phyloP scores from a whole-genome alignment of 176 grass and related monocot species.

The Eragrostis curvula region DNA sequence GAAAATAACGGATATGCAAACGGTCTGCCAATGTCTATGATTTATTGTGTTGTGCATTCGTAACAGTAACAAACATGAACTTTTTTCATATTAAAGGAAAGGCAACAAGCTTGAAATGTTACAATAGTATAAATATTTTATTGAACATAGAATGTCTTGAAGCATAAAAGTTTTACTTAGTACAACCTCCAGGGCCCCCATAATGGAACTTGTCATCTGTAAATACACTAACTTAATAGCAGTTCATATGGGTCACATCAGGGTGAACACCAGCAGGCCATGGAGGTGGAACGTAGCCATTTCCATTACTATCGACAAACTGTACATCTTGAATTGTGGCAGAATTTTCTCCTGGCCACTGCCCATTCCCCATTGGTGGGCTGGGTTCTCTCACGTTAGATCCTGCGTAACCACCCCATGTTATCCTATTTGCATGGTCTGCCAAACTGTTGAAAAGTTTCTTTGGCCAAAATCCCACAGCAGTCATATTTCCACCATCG shows the following conservation, averaged over 20 bases:
- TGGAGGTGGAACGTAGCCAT: background rate
- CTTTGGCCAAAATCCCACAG: slow-evolving; percentile 10
- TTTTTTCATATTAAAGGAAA: no score
- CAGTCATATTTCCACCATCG: background rate
- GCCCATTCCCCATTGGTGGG: slow-evolving; percentile 12
- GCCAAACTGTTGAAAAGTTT: background rate
- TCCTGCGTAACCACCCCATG: background rate
- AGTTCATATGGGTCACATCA: background rate
- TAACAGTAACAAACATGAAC: no score
- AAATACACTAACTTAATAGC: background rate
- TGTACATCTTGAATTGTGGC: background rate
- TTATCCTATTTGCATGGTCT: background rate
- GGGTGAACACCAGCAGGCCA: background rate
- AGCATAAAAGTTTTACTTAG: background rate
- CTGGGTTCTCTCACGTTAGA: background rate
- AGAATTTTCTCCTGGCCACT: background rate
- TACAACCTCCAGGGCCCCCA: background rate
- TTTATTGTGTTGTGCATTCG: no score
- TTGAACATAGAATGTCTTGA: no score
- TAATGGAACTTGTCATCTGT: background rate
- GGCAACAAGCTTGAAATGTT: no score
- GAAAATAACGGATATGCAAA: no score
- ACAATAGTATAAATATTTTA: no score
- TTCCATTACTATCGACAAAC: background rate
- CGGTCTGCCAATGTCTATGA: no score